These are phyloP conservation scores for Carex pumila DNA, from an alignment of 176 grass and related monocot genomes.

Conservation along the genomic window DNA sequence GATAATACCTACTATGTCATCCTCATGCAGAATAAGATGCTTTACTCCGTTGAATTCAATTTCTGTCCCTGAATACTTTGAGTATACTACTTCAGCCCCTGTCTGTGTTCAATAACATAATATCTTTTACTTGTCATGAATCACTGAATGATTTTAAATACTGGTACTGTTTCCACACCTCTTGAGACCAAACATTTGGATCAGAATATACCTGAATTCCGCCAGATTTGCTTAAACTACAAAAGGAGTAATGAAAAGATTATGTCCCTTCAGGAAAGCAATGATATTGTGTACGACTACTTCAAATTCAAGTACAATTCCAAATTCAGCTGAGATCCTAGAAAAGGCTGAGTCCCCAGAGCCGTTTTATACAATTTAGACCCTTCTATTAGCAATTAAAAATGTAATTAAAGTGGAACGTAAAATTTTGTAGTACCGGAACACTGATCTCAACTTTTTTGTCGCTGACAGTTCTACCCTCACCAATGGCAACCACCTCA, in stretches of 20 bases:
- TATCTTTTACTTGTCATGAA: not conserved
- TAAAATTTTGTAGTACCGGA: conserved; percentile 26
- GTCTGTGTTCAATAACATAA: conserved; percentile 28
- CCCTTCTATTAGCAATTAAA: not conserved
- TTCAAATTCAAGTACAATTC: not conserved
- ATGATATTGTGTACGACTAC: not conserved
- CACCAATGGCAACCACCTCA: conserved; percentile 65
- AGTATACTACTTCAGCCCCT: conserved; percentile 60
- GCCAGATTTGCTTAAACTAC: not conserved
- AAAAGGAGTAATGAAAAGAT: not conserved
- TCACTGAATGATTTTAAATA: not conserved
- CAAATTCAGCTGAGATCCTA: not conserved
- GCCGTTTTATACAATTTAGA: not conserved
- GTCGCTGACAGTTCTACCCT: conserved; percentile 55
- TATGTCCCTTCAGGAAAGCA: not conserved
- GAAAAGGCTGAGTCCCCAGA: not conserved
- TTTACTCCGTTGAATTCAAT: conserved; percentile 67
- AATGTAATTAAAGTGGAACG: not conserved
- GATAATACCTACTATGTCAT: conserved; percentile 66
- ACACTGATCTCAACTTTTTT: conserved; percentile 53
- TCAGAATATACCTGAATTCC: not conserved
- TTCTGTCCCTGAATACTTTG: conserved; percentile 80
- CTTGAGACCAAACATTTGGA: not conserved
- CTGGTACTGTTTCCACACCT: not conserved
- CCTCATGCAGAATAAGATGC: conserved; percentile 78